Evolutionary conservation across 768 basidiomycete genomes (phyloP).

Genomic region (Tylopilus felleus): DNA sequence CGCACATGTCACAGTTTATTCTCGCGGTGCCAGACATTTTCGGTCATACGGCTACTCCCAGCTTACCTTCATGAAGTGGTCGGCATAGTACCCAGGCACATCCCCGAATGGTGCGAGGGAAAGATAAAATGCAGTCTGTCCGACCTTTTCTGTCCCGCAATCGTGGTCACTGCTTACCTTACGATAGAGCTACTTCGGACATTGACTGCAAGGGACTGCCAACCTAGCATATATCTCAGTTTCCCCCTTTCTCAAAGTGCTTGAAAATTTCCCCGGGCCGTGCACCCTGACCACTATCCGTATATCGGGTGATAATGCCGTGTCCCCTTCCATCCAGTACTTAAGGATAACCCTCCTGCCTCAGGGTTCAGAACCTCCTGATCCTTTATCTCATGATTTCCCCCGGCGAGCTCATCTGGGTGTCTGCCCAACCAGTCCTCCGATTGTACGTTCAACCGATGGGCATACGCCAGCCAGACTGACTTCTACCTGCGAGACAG

Average conservation of each 20-base stretch:
- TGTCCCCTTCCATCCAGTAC: not conserved
- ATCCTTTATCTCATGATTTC: slow-evolving; percentile 21
- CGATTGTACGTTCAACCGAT: slow-evolving; percentile 45
- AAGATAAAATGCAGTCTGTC: not conserved
- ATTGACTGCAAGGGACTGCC: not conserved
- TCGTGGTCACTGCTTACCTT: not conserved
- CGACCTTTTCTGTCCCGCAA: not conserved
- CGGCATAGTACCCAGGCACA: not conserved
- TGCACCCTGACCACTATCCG: not conserved
- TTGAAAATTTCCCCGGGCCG: not conserved
- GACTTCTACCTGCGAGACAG: slow-evolving; percentile 30
- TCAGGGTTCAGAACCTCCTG: not conserved
- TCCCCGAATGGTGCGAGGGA: not conserved
- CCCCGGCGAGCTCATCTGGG: slow-evolving; percentile 55
- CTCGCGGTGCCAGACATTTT: not conserved
- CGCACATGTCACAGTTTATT: no score
- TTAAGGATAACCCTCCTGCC: slow-evolving; percentile 1
- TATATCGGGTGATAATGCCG: not conserved
- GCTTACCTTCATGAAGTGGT: not conserved
- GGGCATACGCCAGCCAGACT: not conserved
- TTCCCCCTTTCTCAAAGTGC: not conserved
- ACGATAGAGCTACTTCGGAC: no score
- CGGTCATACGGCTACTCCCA: not conserved
- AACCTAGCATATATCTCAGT: not conserved
- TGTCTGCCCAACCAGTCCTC: slow-evolving; percentile 56